Percentiles rank a stretch among this genome's conserved stretches.
These are phyloP conservation scores for Nevesoporus exiguus DNA, from an alignment of 768 basidiomycete genomes.

Conservation along the genomic window DNA sequence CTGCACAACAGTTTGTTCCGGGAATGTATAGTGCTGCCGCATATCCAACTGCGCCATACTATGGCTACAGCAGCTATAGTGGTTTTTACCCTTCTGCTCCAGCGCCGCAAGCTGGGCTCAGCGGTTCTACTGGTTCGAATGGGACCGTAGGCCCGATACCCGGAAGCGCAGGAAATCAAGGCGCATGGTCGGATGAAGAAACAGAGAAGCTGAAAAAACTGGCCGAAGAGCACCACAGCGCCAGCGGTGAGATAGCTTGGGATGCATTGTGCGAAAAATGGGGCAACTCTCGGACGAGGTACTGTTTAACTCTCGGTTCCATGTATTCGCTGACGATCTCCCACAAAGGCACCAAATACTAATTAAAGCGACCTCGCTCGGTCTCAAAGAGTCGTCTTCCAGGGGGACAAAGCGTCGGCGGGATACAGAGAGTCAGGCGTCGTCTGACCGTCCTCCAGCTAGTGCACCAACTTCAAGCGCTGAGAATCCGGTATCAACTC, in stretches of 20 bases:
- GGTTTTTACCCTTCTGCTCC: constrained; percentile 32
- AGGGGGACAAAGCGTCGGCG: constrained; percentile 60
- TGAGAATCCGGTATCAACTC: constrained; percentile 17
- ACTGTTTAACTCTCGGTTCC: constrained; percentile 12
- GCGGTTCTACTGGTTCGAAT: constrained; percentile 27
- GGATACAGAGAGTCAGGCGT: constrained; percentile 36
- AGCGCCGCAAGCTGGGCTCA: constrained; percentile 23
- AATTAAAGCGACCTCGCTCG: constrained; percentile 75
- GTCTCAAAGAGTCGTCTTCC: constrained; percentile 72
- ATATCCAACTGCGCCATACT: constrained; percentile 65
- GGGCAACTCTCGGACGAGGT: constrained; percentile 75
- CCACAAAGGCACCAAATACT: constrained; percentile 72
- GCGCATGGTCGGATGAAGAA: constrained; percentile 79
- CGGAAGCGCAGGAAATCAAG: constrained; percentile 50
- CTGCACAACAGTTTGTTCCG: constrained; percentile 43
- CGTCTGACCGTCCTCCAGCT: constrained; percentile 24
- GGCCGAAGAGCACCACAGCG: constrained; percentile 61
- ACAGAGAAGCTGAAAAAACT: constrained; percentile 63
- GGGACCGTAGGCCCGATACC: constrained; percentile 13
- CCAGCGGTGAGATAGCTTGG: constrained; percentile 61
- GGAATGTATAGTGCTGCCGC: constrained; percentile 33
- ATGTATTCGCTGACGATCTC: constrained; percentile 4
- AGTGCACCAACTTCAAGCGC: constrained; percentile 19
- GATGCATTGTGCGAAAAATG: constrained; percentile 73
- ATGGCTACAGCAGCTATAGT: constrained; percentile 45